These are phyloP conservation scores for Mycosarcoma maydis DNA, from an alignment of 1,284 basidiomycete species.

Conservation along the genomic window DNA sequence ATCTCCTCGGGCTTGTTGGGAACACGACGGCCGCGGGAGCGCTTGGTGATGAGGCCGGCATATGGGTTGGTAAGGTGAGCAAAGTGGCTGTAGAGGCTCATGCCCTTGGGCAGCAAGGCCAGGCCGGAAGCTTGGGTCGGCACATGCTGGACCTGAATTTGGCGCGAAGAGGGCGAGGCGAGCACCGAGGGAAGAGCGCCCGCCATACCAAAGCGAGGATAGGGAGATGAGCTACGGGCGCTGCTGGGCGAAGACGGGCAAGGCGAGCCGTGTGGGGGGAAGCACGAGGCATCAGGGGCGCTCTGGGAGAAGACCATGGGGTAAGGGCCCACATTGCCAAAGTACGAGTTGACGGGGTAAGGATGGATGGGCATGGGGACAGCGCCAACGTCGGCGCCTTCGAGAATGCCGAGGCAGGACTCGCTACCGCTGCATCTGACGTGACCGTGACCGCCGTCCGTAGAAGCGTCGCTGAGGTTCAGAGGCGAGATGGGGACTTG, in stretches of 20 bases:
- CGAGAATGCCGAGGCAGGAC: slow-evolving; percentile 38
- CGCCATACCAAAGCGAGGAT: slow-evolving; percentile 18
- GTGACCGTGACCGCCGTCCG: slow-evolving; percentile 23
- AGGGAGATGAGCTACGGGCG: slow-evolving; percentile 43
- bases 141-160: slow-evolving; percentile 40
- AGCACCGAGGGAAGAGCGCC: slow-evolving; percentile 31
- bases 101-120: slow-evolving; percentile 41
- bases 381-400: slow-evolving; percentile 7
- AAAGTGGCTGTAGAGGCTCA: slow-evolving; percentile 43
- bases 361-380: slow-evolving; percentile 16
- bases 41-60: slow-evolving; percentile 62
- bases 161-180: slow-evolving; percentile 30
- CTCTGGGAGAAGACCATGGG: slow-evolving; percentile 48
- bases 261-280: slow-evolving; percentile 37
- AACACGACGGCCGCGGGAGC: slow-evolving; percentile 59
- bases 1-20: slow-evolving; percentile 63
- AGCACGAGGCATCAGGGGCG: slow-evolving; percentile 27
- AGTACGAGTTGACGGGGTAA: slow-evolving; percentile 21
- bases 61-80: slow-evolving; percentile 48
- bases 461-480: slow-evolving; percentile 7
- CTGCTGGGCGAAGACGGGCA: slow-evolving; percentile 47
- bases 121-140: slow-evolving; percentile 29
- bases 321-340: slow-evolving; percentile 16
- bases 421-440: slow-evolving; percentile 22
- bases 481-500: slow-evolving; percentile 24